Base-by-base conservation (phyloP, 2,329 filamentous ascomycete species). In the Neonectria ditissima region DNA sequence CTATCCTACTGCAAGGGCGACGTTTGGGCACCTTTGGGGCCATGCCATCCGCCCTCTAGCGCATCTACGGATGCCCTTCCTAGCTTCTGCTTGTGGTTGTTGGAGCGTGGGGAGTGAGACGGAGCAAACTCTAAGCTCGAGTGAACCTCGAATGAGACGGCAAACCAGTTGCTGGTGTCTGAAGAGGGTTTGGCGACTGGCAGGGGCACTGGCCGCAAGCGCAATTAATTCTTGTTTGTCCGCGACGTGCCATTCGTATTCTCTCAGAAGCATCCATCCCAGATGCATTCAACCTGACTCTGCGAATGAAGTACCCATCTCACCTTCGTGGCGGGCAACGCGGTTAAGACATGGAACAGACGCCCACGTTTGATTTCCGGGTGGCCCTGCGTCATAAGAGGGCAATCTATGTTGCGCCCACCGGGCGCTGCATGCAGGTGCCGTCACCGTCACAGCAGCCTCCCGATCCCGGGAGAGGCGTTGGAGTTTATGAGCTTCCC, bases 1-100 rank as follows among this genome's bases (percentile, higher is more conserved):
- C 59, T 71, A n/a, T n/a, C n/a, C n/a, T n/a, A 66, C 62, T 73
- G 67, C 63, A 67, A 70, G 67, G 69, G 66, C 56, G 37, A 50
- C 34, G 30, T 63, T 50, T 66, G 62, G 62, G 66, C 61, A 63
- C 55, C 65, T 64, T 72, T 61, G 53, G 59, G 51, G 55, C 64
- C 61, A 43, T 72, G 54, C 51, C 67, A 62, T 69, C 60, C 53
- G 56, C 55, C 51, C 58, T 51, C 58, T 69, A 67, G 62, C 62
- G 64, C 53, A 55, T 30, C 26, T 20, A 47, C 55, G 48, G 67
- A 53, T 47, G 59, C 57, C 53, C 55, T 47, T 47, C 55, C 66
- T 60, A 55, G 48, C 45, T 52, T 39, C 53, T 26, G 24, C 24
- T 26, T 26, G 24, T 26, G 45, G 55, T 55, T 55, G 54, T 37